Base-by-base conservation (phyloP, 2,329 filamentous ascomycete genomes). In the Neopestalotiopsis clavispora region DNA sequence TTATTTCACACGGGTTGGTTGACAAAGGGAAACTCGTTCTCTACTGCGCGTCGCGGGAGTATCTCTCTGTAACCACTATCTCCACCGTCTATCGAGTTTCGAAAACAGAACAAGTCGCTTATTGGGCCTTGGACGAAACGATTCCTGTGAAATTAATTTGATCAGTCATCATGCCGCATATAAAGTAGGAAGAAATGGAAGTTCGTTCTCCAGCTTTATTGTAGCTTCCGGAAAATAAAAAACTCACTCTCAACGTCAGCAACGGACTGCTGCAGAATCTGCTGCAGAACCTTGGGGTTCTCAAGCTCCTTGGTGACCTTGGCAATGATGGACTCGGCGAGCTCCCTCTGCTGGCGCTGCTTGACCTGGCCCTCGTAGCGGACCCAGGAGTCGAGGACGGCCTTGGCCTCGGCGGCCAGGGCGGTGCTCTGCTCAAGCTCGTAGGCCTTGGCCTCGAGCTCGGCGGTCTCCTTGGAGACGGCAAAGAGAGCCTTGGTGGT, bases 291-390 rank as follows among this genome's bases (percentile, higher is more conserved):
- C 90, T 95, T 98, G 83, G 97, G 96, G 89, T 93, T 98, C 89
- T 98, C 94, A 69, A 99, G 91, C 89, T 98, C 95, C 91, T 98
- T 98, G 84, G 93, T 92, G 81, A 98, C 96, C 91, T 98, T 99
- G 87, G 92, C 90, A 79, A 99, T 98, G 84, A 99, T 88, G 83
- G 86, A 90, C 81, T 97, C 91, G 73, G 96, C 94, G 74, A 99
- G 90, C 89, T 99, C 96, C 84, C 89, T 92, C 90, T 99, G 96
- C 88, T 99, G 94, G 83, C 96, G 92, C 87, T 95, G 92, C 93
- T 98, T 99, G 80, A 99, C 95, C 88, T 98, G 96, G 78, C 93
- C 87, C 88, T 99, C 96, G 84, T 99, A 99, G 82, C 96, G 93
- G 74, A 98, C 95, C 97, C 96, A 99, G 69, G 94, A 98, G 83